Base-by-base conservation (phyloP, 139 green algal species). In the Choricystis sp. region DNA sequence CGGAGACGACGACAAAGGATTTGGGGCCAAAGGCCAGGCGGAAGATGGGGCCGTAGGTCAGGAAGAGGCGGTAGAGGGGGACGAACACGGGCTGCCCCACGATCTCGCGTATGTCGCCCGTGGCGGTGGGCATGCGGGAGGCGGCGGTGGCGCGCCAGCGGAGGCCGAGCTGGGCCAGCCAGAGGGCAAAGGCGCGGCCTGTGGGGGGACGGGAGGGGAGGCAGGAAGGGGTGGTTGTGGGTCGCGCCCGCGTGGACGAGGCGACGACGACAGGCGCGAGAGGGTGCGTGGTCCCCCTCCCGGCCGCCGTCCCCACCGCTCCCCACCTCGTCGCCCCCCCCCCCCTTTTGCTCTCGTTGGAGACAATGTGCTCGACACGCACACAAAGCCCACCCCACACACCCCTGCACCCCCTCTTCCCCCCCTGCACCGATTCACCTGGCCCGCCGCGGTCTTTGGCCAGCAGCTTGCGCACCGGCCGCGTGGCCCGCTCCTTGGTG, bases 51-150 rank as follows among this genome's bases (percentile, higher is more conserved):
- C 66, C 74, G 29, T 77, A 79, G 21, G 69, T 62, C 16, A 67
- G 70, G 67, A 88, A 96, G 22, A 97, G 82, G 26, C 85, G 86
- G 81, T 90, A 96, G 24, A 98, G 79, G 25, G 88, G 85, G 4
- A 96, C 74, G 66, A 98, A 98, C n/a, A 97, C 84, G 3, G 92
- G 92, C 79, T 96, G 77, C 1, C 82, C 91, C 40, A 97, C 76
- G 26, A 97, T 93, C 67, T 94, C 82, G 1, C 89, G 77, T 31
- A 96, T 85, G 75, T 96, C 89, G 2, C 86, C 87, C 0, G 55
- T 73, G 23, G 86, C 86, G 60, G 79, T 79, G 2, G 90, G 90
- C 84, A 97, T 94, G 57, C 72, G 71, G 29, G 63, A 55, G 0
- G 79, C 67, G 0, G 85, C 85, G 2, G 69, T 26, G 0, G 59